These are phyloP conservation scores for Globisporangium acanthophoron DNA, from an alignment of 352 stramenopile genomes.

Conservation along the genomic window DNA sequence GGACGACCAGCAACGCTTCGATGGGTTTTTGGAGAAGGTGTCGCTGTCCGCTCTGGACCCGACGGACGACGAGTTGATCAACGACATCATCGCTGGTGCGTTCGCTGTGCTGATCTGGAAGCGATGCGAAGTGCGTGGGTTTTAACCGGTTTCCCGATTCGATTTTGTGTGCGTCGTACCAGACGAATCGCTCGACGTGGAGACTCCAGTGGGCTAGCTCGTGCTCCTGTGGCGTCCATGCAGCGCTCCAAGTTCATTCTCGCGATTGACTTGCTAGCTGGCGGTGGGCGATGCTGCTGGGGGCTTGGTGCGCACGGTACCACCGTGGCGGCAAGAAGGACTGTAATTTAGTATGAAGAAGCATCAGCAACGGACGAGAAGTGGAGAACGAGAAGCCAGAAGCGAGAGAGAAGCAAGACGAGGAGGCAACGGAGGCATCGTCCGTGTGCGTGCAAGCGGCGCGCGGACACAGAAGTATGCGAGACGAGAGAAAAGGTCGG, in stretches of 20 bases:
- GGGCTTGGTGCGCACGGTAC: too few relatives aligned
- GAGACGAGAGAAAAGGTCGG: not conserved
- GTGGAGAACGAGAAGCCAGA: constrained; percentile 1
- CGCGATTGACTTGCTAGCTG: not conserved
- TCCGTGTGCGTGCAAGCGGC: too few relatives aligned
- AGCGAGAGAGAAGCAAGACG: not conserved
- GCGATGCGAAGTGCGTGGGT: not conserved
- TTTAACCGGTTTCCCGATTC: not conserved
- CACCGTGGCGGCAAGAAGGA: too few relatives aligned
- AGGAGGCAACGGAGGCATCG: not conserved
- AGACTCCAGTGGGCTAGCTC: constrained; percentile 12
- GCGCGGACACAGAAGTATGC: not conserved
- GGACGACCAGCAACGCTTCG: constrained; percentile 58
- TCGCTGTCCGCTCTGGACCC: constrained; percentile 52
- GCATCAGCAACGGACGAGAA: not conserved
- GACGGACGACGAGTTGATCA: constrained; percentile 47
- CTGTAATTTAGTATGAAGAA: constrained; percentile 15
- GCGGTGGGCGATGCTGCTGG: too few relatives aligned
- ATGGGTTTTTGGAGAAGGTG: constrained; percentile 59
- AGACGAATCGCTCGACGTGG: constrained; percentile 18
- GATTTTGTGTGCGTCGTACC: not conserved
- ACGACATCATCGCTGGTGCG: constrained; percentile 15
- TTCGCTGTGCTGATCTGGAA: not conserved
- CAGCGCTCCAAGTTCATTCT: not conserved
- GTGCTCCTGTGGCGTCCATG: not conserved